Percentiles rank a stretch among this genome's conserved stretches.
Conservation (phyloP, 192 early-diverging fungal species). For the Coemansia sp. region DNA sequence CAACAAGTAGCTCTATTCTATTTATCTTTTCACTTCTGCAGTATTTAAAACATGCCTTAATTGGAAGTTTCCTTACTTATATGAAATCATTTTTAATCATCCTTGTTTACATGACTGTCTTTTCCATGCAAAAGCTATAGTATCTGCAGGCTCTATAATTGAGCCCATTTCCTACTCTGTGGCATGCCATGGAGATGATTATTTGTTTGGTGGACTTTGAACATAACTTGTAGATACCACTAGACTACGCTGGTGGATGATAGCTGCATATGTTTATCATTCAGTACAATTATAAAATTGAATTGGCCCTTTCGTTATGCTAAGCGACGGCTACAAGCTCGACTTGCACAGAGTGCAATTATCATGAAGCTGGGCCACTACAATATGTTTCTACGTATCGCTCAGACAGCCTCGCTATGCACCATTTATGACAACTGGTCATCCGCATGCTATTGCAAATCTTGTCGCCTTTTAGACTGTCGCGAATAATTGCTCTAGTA, state of each 20-base stretch:
- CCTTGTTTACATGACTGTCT: not conserved
- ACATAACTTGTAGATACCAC: not conserved
- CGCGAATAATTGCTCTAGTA: not conserved
- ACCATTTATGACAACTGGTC: not conserved
- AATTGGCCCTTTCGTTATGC: not conserved
- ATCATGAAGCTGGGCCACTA: not conserved
- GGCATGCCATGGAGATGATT: no score
- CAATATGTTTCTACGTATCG: not conserved
- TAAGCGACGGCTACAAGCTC: not conserved
- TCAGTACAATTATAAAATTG: not conserved
- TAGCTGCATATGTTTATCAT: not conserved
- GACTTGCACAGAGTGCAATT: not conserved
- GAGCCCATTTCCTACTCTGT: no score
- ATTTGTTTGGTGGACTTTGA: no score
- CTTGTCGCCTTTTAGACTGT: not conserved
- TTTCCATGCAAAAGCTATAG: not conserved
- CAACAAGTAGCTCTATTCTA: not conserved
- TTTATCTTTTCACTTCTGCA: not conserved
- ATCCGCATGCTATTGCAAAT: not conserved
- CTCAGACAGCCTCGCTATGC: not conserved
- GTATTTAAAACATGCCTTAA: not conserved
- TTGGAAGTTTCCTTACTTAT: not conserved
- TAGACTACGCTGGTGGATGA: not conserved
- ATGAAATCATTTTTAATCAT: not conserved
- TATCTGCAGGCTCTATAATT: no score